Conservation (phyloP, 2,329 filamentous ascomycete species). For the Trichoderma sp. region DNA sequence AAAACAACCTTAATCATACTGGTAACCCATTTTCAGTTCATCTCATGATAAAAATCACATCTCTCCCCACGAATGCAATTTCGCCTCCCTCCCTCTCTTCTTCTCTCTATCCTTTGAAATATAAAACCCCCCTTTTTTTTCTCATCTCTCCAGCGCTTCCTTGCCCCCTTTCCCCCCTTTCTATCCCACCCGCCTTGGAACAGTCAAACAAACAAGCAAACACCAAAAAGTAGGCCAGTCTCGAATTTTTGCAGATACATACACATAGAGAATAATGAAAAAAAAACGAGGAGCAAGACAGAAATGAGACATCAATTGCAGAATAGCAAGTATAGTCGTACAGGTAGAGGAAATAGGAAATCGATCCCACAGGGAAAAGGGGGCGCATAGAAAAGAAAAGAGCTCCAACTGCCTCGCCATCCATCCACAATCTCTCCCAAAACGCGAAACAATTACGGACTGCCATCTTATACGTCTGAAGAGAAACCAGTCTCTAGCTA, state of each 20-base stretch:
- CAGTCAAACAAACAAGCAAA: not conserved
- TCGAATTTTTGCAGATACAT: conserved; percentile 22
- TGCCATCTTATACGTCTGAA: not conserved
- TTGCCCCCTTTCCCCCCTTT: not conserved
- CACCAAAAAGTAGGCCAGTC: not conserved
- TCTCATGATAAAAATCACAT: not conserved
- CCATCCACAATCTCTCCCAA: not conserved
- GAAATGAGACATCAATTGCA: not conserved
- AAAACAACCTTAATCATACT: not conserved
- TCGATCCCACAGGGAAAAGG: not conserved
- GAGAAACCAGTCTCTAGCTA: not conserved
- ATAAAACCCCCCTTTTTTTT: no score
- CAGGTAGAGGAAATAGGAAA: not conserved
- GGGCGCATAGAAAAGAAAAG: not conserved
- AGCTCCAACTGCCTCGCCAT: not conserved
- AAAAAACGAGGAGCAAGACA: not conserved
- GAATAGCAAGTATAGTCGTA: conserved; percentile 17
- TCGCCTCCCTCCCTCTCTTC: not conserved
- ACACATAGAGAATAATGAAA: conserved; percentile 1
- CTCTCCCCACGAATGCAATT: not conserved
- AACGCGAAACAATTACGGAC: not conserved
- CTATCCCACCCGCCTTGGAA: not conserved
- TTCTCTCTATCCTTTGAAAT: not conserved
- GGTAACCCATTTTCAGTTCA: not conserved
- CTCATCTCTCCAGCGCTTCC: not conserved